phyloP scores from a whole-genome alignment of 768 basidiomycete genomes.

The Mycena vitilis region DNA sequence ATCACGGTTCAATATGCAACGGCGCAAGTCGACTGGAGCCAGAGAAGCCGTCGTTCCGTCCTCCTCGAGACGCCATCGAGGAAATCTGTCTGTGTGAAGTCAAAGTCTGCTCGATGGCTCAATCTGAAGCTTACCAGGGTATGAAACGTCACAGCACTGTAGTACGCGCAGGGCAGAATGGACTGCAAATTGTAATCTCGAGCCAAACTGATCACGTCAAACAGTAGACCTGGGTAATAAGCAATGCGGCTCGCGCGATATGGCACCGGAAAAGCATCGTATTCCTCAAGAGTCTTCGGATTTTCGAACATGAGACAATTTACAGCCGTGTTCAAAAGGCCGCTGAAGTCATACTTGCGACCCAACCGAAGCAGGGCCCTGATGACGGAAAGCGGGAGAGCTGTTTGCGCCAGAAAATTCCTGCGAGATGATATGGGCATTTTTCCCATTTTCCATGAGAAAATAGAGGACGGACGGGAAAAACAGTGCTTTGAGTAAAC shows the following conservation, averaged over 20 bases:
- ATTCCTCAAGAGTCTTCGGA: constrained; percentile 1
- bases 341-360: neutral
- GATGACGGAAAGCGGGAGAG: neutral
- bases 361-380: neutral
- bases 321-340: neutral
- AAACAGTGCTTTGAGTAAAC: constrained; percentile 1
- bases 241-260: neutral
- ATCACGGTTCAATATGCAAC: neutral
- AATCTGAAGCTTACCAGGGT: neutral
- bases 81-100: neutral
- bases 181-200: neutral
- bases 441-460: too few relatives aligned
- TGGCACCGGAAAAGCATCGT: neutral
- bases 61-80: neutral
- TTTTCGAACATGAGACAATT: neutral
- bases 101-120: neutral
- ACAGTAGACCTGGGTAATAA: neutral
- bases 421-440: neutral
- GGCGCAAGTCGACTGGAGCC: constrained; percentile 4
- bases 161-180: neutral
- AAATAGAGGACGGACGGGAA: neutral
- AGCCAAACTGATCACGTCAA: neutral
- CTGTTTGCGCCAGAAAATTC: neutral
- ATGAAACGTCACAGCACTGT: neutral
- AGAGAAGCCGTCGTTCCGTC: neutral